These are phyloP conservation scores for Exobasidium rhododendri DNA, from an alignment of 1,284 basidiomycete species.

Conservation along the genomic window DNA sequence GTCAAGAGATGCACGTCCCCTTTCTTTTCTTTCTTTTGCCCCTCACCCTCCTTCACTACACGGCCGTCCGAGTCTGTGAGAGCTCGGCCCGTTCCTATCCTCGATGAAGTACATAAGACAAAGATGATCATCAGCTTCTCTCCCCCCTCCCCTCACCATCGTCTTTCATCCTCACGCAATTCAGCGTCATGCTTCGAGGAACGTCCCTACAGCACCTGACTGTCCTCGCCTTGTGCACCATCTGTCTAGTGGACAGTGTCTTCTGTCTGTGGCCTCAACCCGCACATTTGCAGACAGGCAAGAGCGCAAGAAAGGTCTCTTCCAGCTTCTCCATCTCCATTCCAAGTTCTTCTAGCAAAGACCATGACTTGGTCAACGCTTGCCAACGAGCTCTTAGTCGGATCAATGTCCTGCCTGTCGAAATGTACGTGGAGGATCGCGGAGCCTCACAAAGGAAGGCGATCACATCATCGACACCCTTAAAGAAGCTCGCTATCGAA, in stretches of 20 bases:
- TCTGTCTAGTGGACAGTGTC: neutral
- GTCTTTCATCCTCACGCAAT: neutral
- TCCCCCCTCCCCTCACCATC: neutral
- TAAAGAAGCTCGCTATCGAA: neutral
- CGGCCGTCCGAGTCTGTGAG: no score
- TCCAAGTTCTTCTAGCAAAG: neutral
- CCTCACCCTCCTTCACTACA: neutral
- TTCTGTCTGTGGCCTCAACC: constrained; percentile 3
- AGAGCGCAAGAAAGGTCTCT: neutral
- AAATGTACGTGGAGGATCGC: neutral
- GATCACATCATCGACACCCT: neutral
- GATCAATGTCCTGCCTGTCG: neutral
- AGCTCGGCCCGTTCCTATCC: no score
- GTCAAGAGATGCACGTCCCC: no score
- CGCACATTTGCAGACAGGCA: neutral
- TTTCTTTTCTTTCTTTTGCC: neutral
- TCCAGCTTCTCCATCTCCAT: neutral
- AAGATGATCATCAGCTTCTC: no score
- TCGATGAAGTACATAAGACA: no score
- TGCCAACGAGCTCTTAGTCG: neutral
- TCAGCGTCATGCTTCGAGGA: neutral
- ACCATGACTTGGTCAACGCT: neutral
- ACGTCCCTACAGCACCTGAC: neutral
- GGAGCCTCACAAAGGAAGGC: neutral
- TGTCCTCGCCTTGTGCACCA: neutral